Base-by-base conservation (phyloP, 2,329 filamentous ascomycete species). In the Simplicillium sp. region DNA sequence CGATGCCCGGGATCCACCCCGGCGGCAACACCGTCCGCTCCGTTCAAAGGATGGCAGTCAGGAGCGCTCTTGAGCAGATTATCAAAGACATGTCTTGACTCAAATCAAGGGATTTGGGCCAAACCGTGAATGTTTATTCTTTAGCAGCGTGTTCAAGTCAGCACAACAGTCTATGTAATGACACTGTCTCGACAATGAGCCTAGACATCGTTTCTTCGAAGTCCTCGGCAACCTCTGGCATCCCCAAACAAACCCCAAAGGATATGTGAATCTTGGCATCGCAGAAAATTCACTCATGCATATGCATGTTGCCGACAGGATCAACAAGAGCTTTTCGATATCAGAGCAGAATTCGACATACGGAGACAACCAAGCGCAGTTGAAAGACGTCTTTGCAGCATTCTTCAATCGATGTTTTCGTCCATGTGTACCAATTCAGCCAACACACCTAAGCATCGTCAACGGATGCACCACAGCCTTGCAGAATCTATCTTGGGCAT, bases 271-370 rank as follows among this genome's bases (percentile, higher is more conserved):
- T 11, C 29, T 39, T 12, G 37, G 37, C 13, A 15, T 39, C 9
- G 37, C 37, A 12, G 37, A 39, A 32, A 39, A 39, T 32, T 32
- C 37, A 7, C 37, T 39, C 37, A 39, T 39, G 37, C 37, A 39
- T 29, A 11, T 15, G 3, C 11, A 32, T 8, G 28, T 39, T 12
- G 13, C n/a, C 14, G 29, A n/a, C 28, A 32, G 34, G 11, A 32
- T 39, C 37, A 39, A 39, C 4, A 7, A 11, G 9, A 36, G 16
- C 34, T 6, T 18, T 8, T 8, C 16, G 15, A 18, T n/a, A 12
- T 29, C 29, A 12, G 28, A n/a, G 17, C 13, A n/a, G 12, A 29
- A 15, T 15, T 17, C 34, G 13, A 33, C 37, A 4, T 39, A 39
- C 37, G 29, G 28, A 28, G 37, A 39, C 37, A 29, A 29, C 29